These are phyloP conservation scores for Dothideomycetidae sp. DNA, from an alignment of 2,329 filamentous ascomycete species.

Conservation along the genomic window DNA sequence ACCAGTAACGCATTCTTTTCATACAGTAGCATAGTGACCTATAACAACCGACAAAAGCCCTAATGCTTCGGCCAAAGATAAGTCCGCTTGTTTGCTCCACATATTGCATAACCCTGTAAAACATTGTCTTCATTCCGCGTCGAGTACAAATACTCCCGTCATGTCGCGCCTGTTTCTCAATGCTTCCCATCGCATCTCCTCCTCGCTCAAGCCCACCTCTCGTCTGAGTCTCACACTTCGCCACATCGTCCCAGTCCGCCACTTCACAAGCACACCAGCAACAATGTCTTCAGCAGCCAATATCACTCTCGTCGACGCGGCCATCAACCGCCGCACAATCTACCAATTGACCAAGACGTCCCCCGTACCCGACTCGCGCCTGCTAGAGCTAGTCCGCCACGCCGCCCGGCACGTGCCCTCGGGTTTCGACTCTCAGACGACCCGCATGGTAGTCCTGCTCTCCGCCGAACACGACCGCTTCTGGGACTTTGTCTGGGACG, in stretches of 20 bases:
- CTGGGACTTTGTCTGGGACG: slow-evolving; percentile 59
- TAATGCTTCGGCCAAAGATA: too few species aligned
- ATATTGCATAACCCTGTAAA: too few species aligned
- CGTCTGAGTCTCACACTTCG: too few species aligned
- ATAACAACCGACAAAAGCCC: too few species aligned
- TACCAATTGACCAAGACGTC: slow-evolving; percentile 40
- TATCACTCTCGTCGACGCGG: slow-evolving; percentile 43
- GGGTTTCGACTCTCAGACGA: slow-evolving; percentile 80
- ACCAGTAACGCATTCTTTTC: too few species aligned
- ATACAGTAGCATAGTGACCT: too few species aligned
- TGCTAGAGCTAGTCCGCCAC: slow-evolving; percentile 47
- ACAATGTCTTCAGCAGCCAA: slow-evolving; percentile 26
- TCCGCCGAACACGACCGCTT: slow-evolving; percentile 74
- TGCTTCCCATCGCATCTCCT: not conserved
- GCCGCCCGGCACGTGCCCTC: slow-evolving; percentile 57
- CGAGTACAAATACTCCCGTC: too few species aligned
- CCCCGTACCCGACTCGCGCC: slow-evolving; percentile 40
- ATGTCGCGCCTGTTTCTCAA: too few species aligned
- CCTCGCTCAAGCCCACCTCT: not conserved
- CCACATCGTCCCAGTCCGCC: slow-evolving; percentile 10
- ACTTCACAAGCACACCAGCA: slow-evolving; percentile 14
- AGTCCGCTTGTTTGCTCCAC: too few species aligned
- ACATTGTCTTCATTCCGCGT: too few species aligned
- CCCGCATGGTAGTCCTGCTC: slow-evolving; percentile 64
- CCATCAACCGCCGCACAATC: slow-evolving; percentile 51